Base-by-base conservation (phyloP, 331 rosid genomes). In the Rhamnella rubrinervis region DNA sequence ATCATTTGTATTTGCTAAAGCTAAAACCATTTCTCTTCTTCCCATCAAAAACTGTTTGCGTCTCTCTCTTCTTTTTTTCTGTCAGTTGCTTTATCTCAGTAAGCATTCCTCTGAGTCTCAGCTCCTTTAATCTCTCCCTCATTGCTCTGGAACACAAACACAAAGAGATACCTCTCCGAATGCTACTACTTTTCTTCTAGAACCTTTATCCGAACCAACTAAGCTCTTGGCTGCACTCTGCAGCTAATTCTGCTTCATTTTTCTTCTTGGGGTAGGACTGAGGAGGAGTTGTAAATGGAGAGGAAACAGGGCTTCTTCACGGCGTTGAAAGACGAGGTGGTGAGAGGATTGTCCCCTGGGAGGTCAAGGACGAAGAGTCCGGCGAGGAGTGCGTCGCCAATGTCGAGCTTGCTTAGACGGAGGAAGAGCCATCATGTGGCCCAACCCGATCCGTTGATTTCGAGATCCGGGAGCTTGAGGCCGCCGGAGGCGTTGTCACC, bases 401-500 rank as follows among this genome's bases (percentile, higher is more conserved):
- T 89, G 81, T 79, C 97, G 3, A 70, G 82, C 23, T 55, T 83
- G 12, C 87, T 86, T 11, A 86, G 97, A 6, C 84, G 98, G 10
- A 68, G 99, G 63, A 82, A 85, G 73, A 82, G 77, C 65, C 90
- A 83, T 41, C 88, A 84, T 68, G 82, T 64, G 39, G 85, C 89
- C 0, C 88, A 80, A 9, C 87, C 88, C 12, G 96, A 93, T 72
- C 46, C 71, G 28, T 63, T 87, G 69, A 68, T 83, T 18, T 59
- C 86, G 81, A 95, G 99, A 95, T 95, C 99, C 83, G 93, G 99
- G 26, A 89, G 91, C 71, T 56, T 89, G 70, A 81, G 97, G 79
- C 95, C 88, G 4, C 35, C 84, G 38, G 98, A 93, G 79, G 95
- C 98, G 6, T 74, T 93, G 65, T 87, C 98, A 39, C 98, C 98